These are phyloP conservation scores for Seiridium cupressi DNA, from an alignment of 2,329 filamentous ascomycete genomes.

Conservation along the genomic window DNA sequence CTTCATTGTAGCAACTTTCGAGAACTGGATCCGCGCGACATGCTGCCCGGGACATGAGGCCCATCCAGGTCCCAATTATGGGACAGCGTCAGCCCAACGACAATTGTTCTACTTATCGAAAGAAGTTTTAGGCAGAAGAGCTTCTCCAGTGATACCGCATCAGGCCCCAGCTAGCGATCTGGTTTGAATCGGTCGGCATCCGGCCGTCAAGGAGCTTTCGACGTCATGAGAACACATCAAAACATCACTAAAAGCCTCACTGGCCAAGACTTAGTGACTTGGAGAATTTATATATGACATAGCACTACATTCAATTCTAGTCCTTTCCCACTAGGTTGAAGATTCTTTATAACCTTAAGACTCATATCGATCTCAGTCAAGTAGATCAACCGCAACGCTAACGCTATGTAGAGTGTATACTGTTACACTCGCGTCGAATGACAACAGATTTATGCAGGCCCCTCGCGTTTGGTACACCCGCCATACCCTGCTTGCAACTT, in stretches of 20 bases:
- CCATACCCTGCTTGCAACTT: too few relatives aligned
- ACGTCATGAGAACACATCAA: neutral
- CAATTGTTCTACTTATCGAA: neutral
- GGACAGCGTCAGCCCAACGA: neutral
- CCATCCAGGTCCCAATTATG: slow-evolving; percentile 2
- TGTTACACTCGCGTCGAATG: neutral
- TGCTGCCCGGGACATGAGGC: slow-evolving; percentile 8
- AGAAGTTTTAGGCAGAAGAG: neutral
- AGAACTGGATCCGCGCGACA: slow-evolving; percentile 4
- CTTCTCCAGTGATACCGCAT: slow-evolving; percentile 1
- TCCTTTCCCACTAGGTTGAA: too few relatives aligned
- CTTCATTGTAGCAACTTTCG: slow-evolving; percentile 2
- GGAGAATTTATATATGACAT: too few relatives aligned
- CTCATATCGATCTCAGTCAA: too few relatives aligned
- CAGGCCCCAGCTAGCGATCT: slow-evolving; percentile 3
- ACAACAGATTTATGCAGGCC: too few relatives aligned
- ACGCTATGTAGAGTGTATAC: neutral
- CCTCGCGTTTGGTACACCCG: too few relatives aligned
- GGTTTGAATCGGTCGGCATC: slow-evolving; percentile 4
- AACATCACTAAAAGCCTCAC: too few relatives aligned
- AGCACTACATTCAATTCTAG: too few relatives aligned
- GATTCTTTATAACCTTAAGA: too few relatives aligned
- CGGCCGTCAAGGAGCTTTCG: neutral
- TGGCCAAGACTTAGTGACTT: too few relatives aligned
- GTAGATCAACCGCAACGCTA: neutral